These are phyloP conservation scores for Pseudovirgaria hyperparasitica DNA, from an alignment of 2,329 filamentous ascomycete species.

Conservation along the genomic window DNA sequence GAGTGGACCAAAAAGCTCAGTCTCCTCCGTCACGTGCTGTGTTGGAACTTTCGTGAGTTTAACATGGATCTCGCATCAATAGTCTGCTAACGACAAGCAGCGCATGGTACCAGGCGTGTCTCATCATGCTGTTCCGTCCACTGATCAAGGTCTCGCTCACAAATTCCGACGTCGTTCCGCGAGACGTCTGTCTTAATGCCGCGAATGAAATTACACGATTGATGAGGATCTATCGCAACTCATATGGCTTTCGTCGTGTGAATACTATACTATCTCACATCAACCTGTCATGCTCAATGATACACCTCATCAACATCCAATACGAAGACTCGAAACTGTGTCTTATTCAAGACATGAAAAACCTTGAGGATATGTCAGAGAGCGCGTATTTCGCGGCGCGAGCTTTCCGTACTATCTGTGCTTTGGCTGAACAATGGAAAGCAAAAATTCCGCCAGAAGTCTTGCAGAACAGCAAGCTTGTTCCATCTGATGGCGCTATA, in stretches of 20 bases:
- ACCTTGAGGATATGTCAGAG: conserved; percentile 28
- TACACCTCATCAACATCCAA: conserved; percentile 31
- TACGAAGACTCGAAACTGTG: conserved; percentile 23
- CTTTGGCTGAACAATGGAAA: conserved; percentile 30
- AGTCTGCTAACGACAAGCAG: conserved; percentile 6
- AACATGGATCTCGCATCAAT: neutral
- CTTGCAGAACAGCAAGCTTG: conserved; percentile 13
- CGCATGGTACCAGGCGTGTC: conserved; percentile 59
- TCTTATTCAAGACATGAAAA: conserved; percentile 29
- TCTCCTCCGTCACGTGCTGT: conserved; percentile 60
- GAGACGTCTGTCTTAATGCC: conserved; percentile 48
- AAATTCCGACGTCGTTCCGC: conserved; percentile 49
- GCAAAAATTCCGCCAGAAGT: conserved; percentile 27
- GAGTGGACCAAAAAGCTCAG: conserved; percentile 37
- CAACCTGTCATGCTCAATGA: conserved; percentile 28
- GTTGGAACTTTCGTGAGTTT: conserved; percentile 58
- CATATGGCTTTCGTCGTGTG: conserved; percentile 30
- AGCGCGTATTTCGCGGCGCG: conserved; percentile 32
- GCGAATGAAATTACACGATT: conserved; percentile 32
- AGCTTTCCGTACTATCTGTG: conserved; percentile 29
- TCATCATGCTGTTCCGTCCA: conserved; percentile 62
- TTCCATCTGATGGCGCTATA: conserved; percentile 11
- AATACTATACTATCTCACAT: conserved; percentile 26
- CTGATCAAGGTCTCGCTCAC: conserved; percentile 49
- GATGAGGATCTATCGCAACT: conserved; percentile 28